Evolutionary conservation across 495 filamentous ascomycete species (phyloP), one percentile per base, ranked within the genome.

Genomic region (Neurospora sp.): DNA sequence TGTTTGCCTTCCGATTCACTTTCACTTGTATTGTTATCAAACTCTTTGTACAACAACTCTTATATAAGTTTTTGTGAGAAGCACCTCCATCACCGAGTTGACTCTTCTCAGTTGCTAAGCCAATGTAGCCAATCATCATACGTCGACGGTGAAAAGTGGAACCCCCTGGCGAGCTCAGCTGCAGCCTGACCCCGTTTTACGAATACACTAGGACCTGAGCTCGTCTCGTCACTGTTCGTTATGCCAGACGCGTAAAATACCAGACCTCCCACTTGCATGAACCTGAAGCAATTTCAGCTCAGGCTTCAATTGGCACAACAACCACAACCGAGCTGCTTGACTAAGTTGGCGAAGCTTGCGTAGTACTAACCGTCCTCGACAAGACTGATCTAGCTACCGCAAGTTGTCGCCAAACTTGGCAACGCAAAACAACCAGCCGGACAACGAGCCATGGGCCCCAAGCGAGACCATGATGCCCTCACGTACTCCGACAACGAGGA

Each of bases 381-480:
- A 6, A 65, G 6, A 65, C 53, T 37, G 14, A 8, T 35, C 27
- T 14, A 35, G 10, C 53, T 35, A 14, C 27, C 3, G 5, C 2
- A 61, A 53, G 45, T 53, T 9, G 1, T 53, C 22, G 20, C 45
- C 22, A 4, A 53, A 53, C 1, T 5, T 61, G 2, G 22, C 14
- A 14, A 14, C 53, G 22, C 53, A 35, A 16, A 16, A 12, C 27
- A 61, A 16, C 53, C 53, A 35, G 27, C 27, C 3, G 14, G 53
- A 59, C 53, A 65, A 65, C 53, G 4, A 65, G 40, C 31, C 27
- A 83, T 82, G 80, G 72, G 71, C 8, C 72, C 77, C 5, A 83
- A 83, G 68, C 80, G 81, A 38, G 70, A 74, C 20, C 68, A 71
- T 40, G 53, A 45, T 44, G 70, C 65, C 45, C 38, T 76, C 9